These are phyloP conservation scores for Megacollybia marginata DNA, from an alignment of 768 basidiomycete genomes.

Conservation along the genomic window DNA sequence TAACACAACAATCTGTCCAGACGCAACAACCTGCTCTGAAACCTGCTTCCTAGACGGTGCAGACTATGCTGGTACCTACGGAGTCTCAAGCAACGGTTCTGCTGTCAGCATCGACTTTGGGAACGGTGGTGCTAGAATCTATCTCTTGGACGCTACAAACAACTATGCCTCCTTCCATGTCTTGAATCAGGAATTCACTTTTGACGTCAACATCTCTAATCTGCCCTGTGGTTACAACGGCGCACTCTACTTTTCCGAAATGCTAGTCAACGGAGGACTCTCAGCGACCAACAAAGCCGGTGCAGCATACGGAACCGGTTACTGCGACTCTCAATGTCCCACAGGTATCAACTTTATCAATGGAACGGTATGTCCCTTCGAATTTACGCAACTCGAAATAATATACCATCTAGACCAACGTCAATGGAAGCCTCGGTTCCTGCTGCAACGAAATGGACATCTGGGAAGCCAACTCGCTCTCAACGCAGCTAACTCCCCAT, in stretches of 20 bases:
- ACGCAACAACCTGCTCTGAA: slow-evolving; percentile 37
- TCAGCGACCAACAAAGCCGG: slow-evolving; percentile 49
- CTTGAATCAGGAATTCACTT: slow-evolving; percentile 52
- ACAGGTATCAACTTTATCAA: slow-evolving; percentile 54
- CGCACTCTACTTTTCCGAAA: slow-evolving; percentile 51
- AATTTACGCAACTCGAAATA: background rate
- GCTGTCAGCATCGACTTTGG: slow-evolving; percentile 43
- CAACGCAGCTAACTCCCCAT: slow-evolving; percentile 49
- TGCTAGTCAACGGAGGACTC: slow-evolving; percentile 48
- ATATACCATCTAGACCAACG: slow-evolving; percentile 33
- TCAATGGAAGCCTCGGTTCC: slow-evolving; percentile 40
- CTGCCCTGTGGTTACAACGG: slow-evolving; percentile 55
- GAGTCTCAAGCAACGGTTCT: slow-evolving; percentile 40
- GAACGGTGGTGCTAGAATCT: slow-evolving; percentile 38
- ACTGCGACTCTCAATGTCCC: slow-evolving; percentile 44
- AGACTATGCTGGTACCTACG: slow-evolving; percentile 43
- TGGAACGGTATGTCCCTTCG: slow-evolving; percentile 32
- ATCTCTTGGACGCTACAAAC: slow-evolving; percentile 41
- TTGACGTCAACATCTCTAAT: slow-evolving; percentile 54
- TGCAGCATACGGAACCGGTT: slow-evolving; percentile 33
- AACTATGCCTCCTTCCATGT: slow-evolving; percentile 39
- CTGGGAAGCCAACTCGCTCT: slow-evolving; percentile 49
- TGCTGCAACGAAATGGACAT: slow-evolving; percentile 58
- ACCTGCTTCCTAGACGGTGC: slow-evolving; percentile 39
- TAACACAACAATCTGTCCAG: slow-evolving; percentile 44